Percentiles rank a stretch among this genome's conserved stretches.
phyloP scores from a whole-genome alignment of 2,329 filamentous ascomycete species.

The Nannizziopsis arthrosporioides region DNA sequence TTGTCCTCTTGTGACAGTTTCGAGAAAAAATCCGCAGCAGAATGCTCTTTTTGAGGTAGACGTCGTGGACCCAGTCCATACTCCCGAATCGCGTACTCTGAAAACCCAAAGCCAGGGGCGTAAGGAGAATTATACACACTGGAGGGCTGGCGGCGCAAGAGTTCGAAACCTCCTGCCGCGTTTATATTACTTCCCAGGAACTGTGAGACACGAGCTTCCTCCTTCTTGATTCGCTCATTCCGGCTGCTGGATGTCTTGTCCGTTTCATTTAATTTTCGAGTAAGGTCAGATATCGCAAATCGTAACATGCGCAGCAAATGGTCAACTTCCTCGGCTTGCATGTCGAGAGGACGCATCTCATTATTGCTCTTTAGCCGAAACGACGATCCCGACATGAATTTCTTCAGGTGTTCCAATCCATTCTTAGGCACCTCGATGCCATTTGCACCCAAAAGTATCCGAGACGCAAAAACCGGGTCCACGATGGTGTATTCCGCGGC shows the following conservation, averaged over 20 bases:
- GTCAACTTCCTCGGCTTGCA: slow-evolving; percentile 35
- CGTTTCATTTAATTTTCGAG: slow-evolving; percentile 28
- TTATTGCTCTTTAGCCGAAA: slow-evolving; percentile 31
- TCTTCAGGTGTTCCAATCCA: slow-evolving; percentile 33
- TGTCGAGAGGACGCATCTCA: slow-evolving; percentile 32
- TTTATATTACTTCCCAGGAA: slow-evolving; percentile 23
- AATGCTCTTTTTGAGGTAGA: slow-evolving; percentile 28
- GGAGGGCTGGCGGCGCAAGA: slow-evolving; percentile 28
- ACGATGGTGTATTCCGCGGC: slow-evolving; percentile 36
- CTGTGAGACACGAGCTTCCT: slow-evolving; percentile 10
- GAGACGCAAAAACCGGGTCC: slow-evolving; percentile 34
- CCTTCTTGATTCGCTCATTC: slow-evolving; percentile 23
- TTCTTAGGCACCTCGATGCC: slow-evolving; percentile 31
- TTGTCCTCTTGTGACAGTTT: slow-evolving; percentile 30
- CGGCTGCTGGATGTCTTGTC: slow-evolving; percentile 30
- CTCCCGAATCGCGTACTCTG: slow-evolving; percentile 31
- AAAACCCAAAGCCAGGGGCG: slow-evolving; percentile 33
- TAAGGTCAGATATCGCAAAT: slow-evolving; percentile 32
- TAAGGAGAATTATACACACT: slow-evolving; percentile 35
- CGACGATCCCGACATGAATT: slow-evolving; percentile 35
- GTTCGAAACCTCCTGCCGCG: slow-evolving; percentile 27
- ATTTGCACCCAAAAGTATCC: slow-evolving; percentile 33
- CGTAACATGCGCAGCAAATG: slow-evolving; percentile 34
- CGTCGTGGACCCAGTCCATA: slow-evolving; percentile 27
- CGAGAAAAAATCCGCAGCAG: slow-evolving; percentile 34